These are phyloP conservation scores for Crassisporium funariophilum DNA, from an alignment of 768 basidiomycete genomes.

Conservation along the genomic window DNA sequence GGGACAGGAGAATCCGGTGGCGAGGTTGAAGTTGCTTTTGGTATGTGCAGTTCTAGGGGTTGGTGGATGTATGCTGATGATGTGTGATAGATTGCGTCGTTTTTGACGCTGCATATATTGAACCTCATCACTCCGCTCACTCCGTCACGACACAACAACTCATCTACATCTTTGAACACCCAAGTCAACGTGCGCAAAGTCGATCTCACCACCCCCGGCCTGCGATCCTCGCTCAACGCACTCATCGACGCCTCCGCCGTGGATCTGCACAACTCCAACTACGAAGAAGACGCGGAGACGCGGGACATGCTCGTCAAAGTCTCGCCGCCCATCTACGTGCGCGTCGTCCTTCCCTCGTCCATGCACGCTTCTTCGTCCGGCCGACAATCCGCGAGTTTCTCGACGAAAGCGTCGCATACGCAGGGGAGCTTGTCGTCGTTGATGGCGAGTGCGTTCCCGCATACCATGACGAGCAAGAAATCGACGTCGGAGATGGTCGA, in stretches of 20 bases:
- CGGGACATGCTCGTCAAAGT: slow-evolving; percentile 26
- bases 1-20: slow-evolving; percentile 78
- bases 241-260: slow-evolving; percentile 44
- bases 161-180: slow-evolving; percentile 14
- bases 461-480: slow-evolving; percentile 14
- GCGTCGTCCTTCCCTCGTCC: slow-evolving; percentile 28
- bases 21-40: slow-evolving; percentile 85
- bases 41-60: too few species aligned
- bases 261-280: slow-evolving; percentile 10
- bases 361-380: slow-evolving; percentile 3
- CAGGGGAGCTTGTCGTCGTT: slow-evolving; percentile 3
- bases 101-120: slow-evolving; percentile 87
- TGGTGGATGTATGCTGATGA: too few species aligned
- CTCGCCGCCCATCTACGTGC: slow-evolving; percentile 23
- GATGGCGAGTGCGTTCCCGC: slow-evolving; percentile 5
- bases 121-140: slow-evolving; percentile 94
- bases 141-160: slow-evolving; percentile 46
- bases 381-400: not conserved
- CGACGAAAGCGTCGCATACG: too few species aligned
- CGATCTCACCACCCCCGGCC: slow-evolving; percentile 65
- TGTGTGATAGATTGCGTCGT: slow-evolving; percentile 79
- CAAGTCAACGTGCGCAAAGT: slow-evolving; percentile 53
- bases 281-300: slow-evolving; percentile 4
- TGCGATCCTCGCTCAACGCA: slow-evolving; percentile 59
- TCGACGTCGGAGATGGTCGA: slow-evolving; percentile 63